phyloP scores from a whole-genome alignment of 305 asterid species.

The Solanum hybrid region DNA sequence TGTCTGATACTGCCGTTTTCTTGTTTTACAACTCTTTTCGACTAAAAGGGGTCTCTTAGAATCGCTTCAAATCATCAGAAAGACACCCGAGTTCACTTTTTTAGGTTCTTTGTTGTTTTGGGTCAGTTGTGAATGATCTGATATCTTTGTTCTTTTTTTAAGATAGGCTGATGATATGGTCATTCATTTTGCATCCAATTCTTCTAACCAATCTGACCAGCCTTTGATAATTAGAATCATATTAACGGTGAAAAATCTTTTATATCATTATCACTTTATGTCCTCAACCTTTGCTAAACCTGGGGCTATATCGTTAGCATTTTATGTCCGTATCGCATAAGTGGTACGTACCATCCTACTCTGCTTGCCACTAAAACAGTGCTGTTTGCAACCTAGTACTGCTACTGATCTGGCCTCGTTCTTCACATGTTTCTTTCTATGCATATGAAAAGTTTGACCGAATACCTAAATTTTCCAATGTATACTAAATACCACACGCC shows the following conservation, averaged over 20 bases:
- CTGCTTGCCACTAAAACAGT: neutral
- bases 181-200: constrained; percentile 66
- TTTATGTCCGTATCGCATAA: neutral
- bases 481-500: neutral
- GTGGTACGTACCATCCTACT: neutral
- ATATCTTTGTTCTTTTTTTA: neutral
- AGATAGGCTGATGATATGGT: constrained; percentile 70
- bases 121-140: neutral
- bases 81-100: neutral
- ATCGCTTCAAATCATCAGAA: neutral
- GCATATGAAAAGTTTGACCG: neutral
- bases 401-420: neutral
- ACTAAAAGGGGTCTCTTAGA: neutral
- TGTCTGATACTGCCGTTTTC: neutral
- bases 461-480: neutral
- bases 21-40: neutral
- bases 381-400: neutral
- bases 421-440: neutral
- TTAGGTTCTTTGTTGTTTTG: neutral
- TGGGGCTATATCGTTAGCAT: neutral
- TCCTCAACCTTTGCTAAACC: neutral
- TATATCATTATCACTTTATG: neutral
- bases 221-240: constrained; percentile 9
- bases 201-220: constrained; percentile 91
- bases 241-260: neutral